Conservation (phyloP, 305 asterid species). For the Rubia tinctorum region DNA sequence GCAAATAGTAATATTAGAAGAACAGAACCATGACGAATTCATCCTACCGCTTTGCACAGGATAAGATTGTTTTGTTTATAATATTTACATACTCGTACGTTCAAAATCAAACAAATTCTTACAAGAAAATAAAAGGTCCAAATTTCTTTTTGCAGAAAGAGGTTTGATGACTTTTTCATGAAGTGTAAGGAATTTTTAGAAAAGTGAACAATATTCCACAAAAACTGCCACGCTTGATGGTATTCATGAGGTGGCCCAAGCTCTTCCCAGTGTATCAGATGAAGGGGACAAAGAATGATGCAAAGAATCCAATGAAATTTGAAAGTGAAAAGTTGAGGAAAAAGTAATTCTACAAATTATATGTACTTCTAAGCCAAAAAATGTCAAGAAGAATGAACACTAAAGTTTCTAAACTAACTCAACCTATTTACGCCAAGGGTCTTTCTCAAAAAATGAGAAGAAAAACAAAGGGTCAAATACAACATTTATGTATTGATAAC, state of each 20-base stretch:
- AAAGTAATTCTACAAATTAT: not conserved
- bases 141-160: not conserved
- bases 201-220: not conserved
- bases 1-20: not conserved
- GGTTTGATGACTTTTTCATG: not conserved
- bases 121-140: too few relatives aligned
- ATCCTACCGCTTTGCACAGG: not conserved
- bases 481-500: not conserved
- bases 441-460: not conserved
- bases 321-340: constrained; percentile 2
- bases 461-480: not conserved
- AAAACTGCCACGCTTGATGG: not conserved
- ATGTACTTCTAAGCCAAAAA: not conserved
- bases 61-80: not conserved
- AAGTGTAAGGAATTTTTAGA: constrained; percentile 2
- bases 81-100: too few relatives aligned
- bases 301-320: constrained; percentile 21
- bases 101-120: too few relatives aligned
- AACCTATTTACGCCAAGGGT: not conserved
- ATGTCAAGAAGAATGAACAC: not conserved
- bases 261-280: constrained; percentile 8
- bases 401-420: not conserved
- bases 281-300: not conserved
- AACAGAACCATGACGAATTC: not conserved
- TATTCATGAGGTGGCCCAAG: constrained; percentile 25